These are phyloP conservation scores for Botryosphaeria dothidea DNA, from an alignment of 2,329 filamentous ascomycete species.

Conservation along the genomic window DNA sequence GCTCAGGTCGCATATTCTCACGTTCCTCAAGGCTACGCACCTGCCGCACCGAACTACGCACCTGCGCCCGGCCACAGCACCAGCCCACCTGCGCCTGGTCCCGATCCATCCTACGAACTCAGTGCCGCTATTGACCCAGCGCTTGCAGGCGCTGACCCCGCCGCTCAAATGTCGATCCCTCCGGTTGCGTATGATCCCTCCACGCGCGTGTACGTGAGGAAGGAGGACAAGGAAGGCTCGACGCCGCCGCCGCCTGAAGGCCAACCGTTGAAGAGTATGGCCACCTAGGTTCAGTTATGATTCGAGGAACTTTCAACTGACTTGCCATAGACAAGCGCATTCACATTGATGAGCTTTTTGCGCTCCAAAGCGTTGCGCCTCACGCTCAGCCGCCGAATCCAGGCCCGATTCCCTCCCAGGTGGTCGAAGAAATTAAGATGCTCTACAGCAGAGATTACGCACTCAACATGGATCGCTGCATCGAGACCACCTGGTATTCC, in stretches of 20 bases:
- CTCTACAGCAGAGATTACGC: slow-evolving; percentile 78
- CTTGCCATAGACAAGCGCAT: slow-evolving; percentile 34
- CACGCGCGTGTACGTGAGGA: slow-evolving; percentile 11
- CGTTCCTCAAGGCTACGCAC: slow-evolving; percentile 45
- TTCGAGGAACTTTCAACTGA: neutral
- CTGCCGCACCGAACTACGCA: slow-evolving; percentile 42
- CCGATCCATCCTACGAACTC: slow-evolving; percentile 49
- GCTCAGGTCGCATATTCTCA: slow-evolving; percentile 37
- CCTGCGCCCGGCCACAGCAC: slow-evolving; percentile 26
- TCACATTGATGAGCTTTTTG: slow-evolving; percentile 72
- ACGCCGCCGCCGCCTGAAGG: slow-evolving; percentile 25
- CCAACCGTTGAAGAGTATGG: slow-evolving; percentile 33
- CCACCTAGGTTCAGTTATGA: no score
- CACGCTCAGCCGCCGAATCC: slow-evolving; percentile 37
- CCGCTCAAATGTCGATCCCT: slow-evolving; percentile 24
- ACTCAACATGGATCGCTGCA: slow-evolving; percentile 69
- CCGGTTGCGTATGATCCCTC: slow-evolving; percentile 19
- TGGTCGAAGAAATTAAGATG: slow-evolving; percentile 67
- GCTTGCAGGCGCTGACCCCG: slow-evolving; percentile 51
- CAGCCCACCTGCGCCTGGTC: slow-evolving; percentile 36
- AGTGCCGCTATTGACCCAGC: slow-evolving; percentile 67
- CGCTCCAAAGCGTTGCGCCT: slow-evolving; percentile 61
- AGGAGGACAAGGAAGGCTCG: slow-evolving; percentile 22
- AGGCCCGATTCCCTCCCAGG: slow-evolving; percentile 40
- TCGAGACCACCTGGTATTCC: slow-evolving; percentile 83